Percentiles rank a stretch among this genome's conserved stretches.
These are phyloP conservation scores for Annulohypoxylon stygium DNA, from an alignment of 495 filamentous ascomycete genomes.

Conservation along the genomic window DNA sequence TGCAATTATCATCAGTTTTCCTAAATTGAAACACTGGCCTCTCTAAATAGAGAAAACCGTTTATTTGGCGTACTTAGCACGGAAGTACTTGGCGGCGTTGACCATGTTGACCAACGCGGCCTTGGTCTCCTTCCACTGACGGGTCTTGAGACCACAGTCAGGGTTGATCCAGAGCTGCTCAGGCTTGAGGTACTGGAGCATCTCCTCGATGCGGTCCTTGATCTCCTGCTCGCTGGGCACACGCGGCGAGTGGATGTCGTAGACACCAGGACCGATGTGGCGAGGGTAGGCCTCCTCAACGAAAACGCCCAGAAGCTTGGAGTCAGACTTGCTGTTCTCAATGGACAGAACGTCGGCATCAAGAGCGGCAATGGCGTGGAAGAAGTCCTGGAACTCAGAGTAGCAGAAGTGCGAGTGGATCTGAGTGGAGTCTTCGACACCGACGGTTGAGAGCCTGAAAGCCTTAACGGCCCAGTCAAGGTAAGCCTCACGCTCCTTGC, in stretches of 20 bases:
- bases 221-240: slow-evolving; percentile 95
- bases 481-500: slow-evolving; percentile 93
- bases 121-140: slow-evolving; percentile 96
- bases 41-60: slow-evolving; percentile 31
- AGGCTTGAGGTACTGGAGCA: slow-evolving; percentile 92
- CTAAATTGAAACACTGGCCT: slow-evolving; percentile 31
- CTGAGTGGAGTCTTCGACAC: slow-evolving; percentile 93
- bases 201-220: slow-evolving; percentile 95
- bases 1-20: slow-evolving; percentile 51
- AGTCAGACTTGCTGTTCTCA: slow-evolving; percentile 99
- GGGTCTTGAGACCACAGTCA: slow-evolving; percentile 98
- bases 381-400: slow-evolving; percentile 99
- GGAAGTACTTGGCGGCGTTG: slow-evolving; percentile 95
- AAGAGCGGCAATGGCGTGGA: slow-evolving; percentile 97
- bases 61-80: slow-evolving; percentile 80
- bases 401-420: slow-evolving; percentile 99
- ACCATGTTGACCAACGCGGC: slow-evolving; percentile 93
- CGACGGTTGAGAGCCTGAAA: slow-evolving; percentile 93
- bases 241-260: slow-evolving; percentile 99
- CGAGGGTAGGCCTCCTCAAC: slow-evolving; percentile 95
- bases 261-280: slow-evolving; percentile 98
- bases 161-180: slow-evolving; percentile 99
- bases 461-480: slow-evolving; percentile 95
- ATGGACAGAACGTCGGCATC: slow-evolving; percentile 98
- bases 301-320: slow-evolving; percentile 98